Base-by-base conservation (phyloP, 1,139 yeast species). In the Blastobotrys aristatus region DNA sequence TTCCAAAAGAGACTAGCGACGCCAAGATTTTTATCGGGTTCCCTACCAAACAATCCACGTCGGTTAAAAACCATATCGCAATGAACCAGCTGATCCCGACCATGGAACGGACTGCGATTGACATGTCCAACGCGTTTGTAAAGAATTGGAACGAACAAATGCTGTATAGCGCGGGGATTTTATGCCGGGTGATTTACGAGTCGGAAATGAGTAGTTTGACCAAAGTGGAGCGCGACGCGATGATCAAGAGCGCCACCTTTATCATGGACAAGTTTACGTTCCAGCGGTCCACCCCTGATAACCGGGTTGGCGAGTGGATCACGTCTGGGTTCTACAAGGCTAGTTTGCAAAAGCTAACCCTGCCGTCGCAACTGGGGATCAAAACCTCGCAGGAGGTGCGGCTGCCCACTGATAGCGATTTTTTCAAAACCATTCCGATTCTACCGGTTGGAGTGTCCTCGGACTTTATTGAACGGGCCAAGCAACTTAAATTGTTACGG, bases 71-170 rank as follows among this genome's bases (percentile, higher is more conserved):
- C 1, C 74, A 70, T 50, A 50, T 70, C 4, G 68, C 71, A 2
- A 55, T 70, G 43, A 68, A 67, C 41, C 72, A 69, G 50, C 54
- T 69, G 2, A 67, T 70, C 18, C 74, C 74, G 1, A 70, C 74
- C 1, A 69, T 70, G 71, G 74, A 70, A 50, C 61, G 74, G 4
- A 70, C 74, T 1, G 71, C 71, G 2, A 64, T 70, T 2, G 74
- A 70, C 53, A 66, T 70, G 65, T 68, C 73, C 1, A 69, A 70
- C 47, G 58, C 64, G 8, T 63, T 61, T 47, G 73, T 70, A 20
- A 68, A 66, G 48, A 69, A 66, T 46, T 70, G 74, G 74, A 70
- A 70, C 51, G 56, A 60, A 35, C 67, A 69, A 46, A 62, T 70
- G 62, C 61, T 70, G 13, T 64, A 61, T 41, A 63, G 66, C 61